Evolutionary conservation across 345 rosid species (phyloP).

Genomic region (Gossypium longicalyx): DNA sequence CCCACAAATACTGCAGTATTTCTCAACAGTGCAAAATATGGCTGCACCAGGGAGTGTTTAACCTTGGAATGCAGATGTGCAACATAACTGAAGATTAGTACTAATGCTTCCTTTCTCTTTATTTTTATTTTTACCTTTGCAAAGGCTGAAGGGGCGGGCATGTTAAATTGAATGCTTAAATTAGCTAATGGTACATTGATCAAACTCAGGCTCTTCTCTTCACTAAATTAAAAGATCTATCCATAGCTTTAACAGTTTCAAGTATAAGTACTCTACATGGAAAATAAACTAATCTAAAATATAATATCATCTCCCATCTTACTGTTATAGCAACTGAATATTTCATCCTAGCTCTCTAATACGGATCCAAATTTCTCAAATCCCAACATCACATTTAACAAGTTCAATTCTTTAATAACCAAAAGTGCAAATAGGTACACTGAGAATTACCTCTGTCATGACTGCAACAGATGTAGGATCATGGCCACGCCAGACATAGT

Average conservation of each 20-base stretch:
- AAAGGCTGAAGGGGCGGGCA: background rate
- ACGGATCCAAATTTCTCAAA: background rate
- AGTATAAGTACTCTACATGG: background rate
- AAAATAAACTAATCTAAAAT: background rate
- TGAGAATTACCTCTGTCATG: conserved; percentile 84
- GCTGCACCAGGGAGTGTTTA: background rate
- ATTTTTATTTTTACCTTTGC: background rate
- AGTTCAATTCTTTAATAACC: conserved; percentile 1
- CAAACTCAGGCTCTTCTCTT: background rate
- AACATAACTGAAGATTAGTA: background rate
- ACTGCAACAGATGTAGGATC: conserved; percentile 99
- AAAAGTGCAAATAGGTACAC: conserved; percentile 1
- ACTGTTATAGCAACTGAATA: background rate
- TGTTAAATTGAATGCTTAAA: background rate
- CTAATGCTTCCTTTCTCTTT: background rate
- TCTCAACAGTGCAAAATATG: background rate
- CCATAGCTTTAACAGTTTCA: conserved; percentile 7
- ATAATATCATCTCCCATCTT: background rate
- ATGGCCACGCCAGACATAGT: conserved; percentile 97
- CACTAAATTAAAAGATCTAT: conserved; percentile 1
- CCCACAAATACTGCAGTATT: background rate
- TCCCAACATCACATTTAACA: background rate
- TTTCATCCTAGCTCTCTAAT: background rate
- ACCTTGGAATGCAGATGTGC: background rate
- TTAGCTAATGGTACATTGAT: background rate